Conservation (phyloP, 495 filamentous ascomycete genomes). For the Hypoxylon subgilvum region DNA sequence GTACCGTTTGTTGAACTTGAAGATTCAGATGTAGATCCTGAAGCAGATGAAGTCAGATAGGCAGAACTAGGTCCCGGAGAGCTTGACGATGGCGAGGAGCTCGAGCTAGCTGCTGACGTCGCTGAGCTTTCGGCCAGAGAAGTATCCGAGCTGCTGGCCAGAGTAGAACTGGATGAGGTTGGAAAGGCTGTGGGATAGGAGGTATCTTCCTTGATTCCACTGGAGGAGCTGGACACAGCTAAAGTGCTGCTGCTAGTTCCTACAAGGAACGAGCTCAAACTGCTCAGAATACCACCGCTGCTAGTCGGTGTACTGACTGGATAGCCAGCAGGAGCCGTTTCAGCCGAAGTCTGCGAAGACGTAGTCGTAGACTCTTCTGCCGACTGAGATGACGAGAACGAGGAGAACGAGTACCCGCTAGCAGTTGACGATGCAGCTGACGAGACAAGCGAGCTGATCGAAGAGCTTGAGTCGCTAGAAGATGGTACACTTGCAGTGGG, state of each 20-base stretch:
- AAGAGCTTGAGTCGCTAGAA: not conserved
- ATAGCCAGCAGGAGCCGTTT: conserved; percentile 7
- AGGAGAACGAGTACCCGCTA: not conserved
- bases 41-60: conserved; percentile 15
- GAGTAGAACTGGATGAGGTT: conserved; percentile 8
- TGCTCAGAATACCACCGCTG: conserved; percentile 34
- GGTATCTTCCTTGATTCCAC: not conserved
- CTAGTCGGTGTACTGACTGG: conserved; percentile 26
- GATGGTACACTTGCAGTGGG: conserved; percentile 10
- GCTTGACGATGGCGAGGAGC: conserved; percentile 5
- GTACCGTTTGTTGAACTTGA: conserved; percentile 13
- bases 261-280: conserved; percentile 35
- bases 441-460: not conserved
- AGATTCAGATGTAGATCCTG: not conserved
- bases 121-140: not conserved
- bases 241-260: conserved; percentile 27
- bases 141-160: not conserved
- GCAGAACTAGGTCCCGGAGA: conserved; percentile 9
- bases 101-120: conserved; percentile 1
- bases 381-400: conserved; percentile 2
- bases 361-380: not conserved
- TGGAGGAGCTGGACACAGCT: conserved; percentile 4
- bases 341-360: not conserved
- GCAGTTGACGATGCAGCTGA: conserved; percentile 8
- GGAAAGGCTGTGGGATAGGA: not conserved